Conservation (phyloP, 192 early-diverging fungal genomes). For the Coemansia interrupta region DNA sequence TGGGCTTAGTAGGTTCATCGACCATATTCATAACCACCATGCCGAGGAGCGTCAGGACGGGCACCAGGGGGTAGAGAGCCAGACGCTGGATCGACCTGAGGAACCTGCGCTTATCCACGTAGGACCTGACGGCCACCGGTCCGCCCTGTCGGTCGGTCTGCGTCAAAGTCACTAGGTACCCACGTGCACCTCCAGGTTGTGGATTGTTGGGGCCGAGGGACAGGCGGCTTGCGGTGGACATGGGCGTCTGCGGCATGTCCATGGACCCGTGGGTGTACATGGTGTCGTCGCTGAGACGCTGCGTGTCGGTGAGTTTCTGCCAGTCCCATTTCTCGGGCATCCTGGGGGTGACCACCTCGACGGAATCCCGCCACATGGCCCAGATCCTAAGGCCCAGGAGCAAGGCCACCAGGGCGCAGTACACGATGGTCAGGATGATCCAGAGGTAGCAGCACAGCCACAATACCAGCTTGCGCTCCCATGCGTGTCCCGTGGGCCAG, state of each 20-base stretch:
- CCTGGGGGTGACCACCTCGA: constrained; percentile 25
- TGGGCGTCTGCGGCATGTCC: background rate
- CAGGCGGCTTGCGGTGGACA: background rate
- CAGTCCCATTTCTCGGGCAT: constrained; percentile 52
- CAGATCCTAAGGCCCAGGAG: constrained; percentile 28
- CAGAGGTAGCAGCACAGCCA: constrained; percentile 46
- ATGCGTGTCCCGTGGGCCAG: constrained; percentile 18
- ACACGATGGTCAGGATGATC: constrained; percentile 29
- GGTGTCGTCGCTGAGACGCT: constrained; percentile 16
- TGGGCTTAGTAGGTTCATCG: constrained; percentile 5
- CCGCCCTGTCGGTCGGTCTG: constrained; percentile 8
- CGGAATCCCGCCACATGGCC: constrained; percentile 39
- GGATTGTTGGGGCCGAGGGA: constrained; percentile 7
- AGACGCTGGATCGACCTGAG: constrained; percentile 43
- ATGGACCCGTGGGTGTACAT: background rate
- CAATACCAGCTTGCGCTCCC: constrained; percentile 18
- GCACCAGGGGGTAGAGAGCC: constrained; percentile 41
- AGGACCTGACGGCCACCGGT: constrained; percentile 32
- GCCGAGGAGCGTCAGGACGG: constrained; percentile 43
- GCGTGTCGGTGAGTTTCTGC: constrained; percentile 17
- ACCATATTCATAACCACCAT: constrained; percentile 42
- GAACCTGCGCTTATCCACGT: constrained; percentile 36
- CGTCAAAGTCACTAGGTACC: constrained; percentile 38
- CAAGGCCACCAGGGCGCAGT: constrained; percentile 18
- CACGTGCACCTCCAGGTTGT: constrained; percentile 8